phyloP scores from a whole-genome alignment of 129 eudicot species.

The Arctium lappa region DNA sequence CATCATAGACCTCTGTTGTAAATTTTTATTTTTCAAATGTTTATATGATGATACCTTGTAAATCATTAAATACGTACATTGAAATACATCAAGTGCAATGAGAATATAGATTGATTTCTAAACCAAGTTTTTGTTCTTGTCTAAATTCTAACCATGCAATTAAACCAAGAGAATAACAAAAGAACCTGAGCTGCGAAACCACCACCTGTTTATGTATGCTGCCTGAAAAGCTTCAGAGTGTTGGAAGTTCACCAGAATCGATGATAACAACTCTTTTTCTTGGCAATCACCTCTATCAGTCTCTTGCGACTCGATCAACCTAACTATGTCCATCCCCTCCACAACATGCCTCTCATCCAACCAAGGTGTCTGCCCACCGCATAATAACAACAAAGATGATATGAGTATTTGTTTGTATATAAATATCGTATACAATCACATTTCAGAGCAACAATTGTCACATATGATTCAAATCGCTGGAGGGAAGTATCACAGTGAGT shows the following conservation, averaged over 20 bases:
- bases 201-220: too few species aligned
- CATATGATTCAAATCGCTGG: too few species aligned
- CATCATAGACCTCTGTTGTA: background rate
- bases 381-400: background rate
- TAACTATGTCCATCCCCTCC: constrained; percentile 94
- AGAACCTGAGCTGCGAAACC: too few species aligned
- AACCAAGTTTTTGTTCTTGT: too few species aligned
- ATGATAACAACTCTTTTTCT: constrained; percentile 68
- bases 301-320: constrained; percentile 65
- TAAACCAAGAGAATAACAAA: too few species aligned
- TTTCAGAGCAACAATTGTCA: background rate
- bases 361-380: constrained; percentile 77
- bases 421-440: too few species aligned
- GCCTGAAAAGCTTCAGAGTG: background rate
- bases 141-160: too few species aligned
- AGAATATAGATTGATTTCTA: too few species aligned
- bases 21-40: background rate
- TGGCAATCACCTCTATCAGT: constrained; percentile 94
- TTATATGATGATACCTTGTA: background rate
- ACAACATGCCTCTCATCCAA: constrained; percentile 84
- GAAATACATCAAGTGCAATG: background rate
- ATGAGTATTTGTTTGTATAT: too few species aligned
- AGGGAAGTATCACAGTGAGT: too few species aligned
- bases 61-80: background rate
- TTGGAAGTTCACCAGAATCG: constrained; percentile 89